Percentiles rank a stretch among this genome's conserved stretches.
Conservation (phyloP, 129 eudicot species). For the Artemisia tridentata region DNA sequence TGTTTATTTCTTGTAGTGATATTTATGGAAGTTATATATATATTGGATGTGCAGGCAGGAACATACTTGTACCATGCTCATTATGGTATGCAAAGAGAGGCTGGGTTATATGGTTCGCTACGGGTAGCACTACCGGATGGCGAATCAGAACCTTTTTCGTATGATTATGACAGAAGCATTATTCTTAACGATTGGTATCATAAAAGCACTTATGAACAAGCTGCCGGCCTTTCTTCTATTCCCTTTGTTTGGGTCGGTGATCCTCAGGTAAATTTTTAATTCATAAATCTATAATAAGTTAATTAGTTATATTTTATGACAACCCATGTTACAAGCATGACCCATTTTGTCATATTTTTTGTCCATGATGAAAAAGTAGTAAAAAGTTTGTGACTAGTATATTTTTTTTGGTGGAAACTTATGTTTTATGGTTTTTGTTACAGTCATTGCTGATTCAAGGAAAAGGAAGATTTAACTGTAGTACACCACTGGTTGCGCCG, state of each 20-base stretch:
- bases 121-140: conserved; percentile 57
- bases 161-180: conserved; percentile 68
- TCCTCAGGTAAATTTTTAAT: conserved; percentile 60
- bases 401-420: not conserved
- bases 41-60: conserved; percentile 56
- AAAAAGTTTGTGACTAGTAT: not conserved
- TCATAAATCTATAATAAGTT: not conserved
- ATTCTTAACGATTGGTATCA: conserved; percentile 90
- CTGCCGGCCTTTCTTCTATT: conserved; percentile 61
- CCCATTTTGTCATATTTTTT: not conserved
- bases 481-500: conserved; percentile 28
- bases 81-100: conserved; percentile 87
- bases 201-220: conserved; percentile 63
- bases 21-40: not conserved
- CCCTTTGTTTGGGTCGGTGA: conserved; percentile 88
- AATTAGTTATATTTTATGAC: not conserved
- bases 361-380: not conserved
- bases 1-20: too few species aligned
- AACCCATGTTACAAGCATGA: not conserved
- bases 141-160: conserved; percentile 60
- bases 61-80: conserved; percentile 92
- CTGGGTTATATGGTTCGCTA: conserved; percentile 77
- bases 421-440: conserved; percentile 10
- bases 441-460: conserved; percentile 90
- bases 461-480: conserved; percentile 68